Conservation (phyloP, 192 early-diverging fungal genomes). For the Podila minutissima region DNA sequence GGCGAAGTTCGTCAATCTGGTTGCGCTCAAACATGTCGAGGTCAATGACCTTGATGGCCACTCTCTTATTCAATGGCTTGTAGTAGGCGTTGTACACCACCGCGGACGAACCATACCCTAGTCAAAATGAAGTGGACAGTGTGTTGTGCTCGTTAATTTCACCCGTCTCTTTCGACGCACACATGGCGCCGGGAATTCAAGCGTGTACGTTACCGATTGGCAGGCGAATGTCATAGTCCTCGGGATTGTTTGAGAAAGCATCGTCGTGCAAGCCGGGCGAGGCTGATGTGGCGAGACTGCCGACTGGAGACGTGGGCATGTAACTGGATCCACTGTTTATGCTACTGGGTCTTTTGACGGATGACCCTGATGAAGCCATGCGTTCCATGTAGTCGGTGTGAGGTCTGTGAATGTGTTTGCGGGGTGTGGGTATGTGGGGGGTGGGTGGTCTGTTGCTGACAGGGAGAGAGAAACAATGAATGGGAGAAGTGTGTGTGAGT, state of each 20-base stretch:
- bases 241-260: conserved; percentile 43
- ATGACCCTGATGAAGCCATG: conserved; percentile 39
- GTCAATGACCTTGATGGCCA: conserved; percentile 90
- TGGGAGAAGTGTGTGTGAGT: not conserved
- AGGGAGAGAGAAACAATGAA: not conserved
- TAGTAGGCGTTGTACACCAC: conserved; percentile 85
- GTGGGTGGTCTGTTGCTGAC: no score
- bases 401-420: not conserved
- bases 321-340: conserved; percentile 20
- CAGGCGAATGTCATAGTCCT: conserved; percentile 45
- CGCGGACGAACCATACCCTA: conserved; percentile 90
- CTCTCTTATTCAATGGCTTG: conserved; percentile 71
- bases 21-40: conserved; percentile 91
- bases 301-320: conserved; percentile 24
- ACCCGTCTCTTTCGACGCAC: no score
- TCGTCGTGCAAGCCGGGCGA: conserved; percentile 20
- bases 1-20: conserved; percentile 89
- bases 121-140: not conserved
- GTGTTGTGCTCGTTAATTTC: no score
- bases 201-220: conserved; percentile 29
- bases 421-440: not conserved
- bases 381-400: conserved; percentile 30
- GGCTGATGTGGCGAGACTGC: conserved; percentile 6
- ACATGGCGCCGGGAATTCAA: not conserved
- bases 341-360: conserved; percentile 24